Conservation (phyloP, 352 stramenopile species). For the Plasmopara viticola region DNA sequence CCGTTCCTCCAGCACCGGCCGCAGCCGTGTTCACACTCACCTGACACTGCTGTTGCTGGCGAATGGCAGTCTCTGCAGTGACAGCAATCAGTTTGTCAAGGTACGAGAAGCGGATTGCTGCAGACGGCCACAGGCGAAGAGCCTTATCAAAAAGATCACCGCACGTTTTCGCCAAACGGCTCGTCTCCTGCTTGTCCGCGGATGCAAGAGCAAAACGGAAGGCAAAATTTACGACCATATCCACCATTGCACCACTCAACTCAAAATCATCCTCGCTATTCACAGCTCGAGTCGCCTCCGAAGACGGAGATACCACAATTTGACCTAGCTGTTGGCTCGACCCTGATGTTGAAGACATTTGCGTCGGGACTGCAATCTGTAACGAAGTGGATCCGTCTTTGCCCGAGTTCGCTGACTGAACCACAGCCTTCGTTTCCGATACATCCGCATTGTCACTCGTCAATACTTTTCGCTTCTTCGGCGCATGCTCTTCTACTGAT, state of each 20-base stretch:
- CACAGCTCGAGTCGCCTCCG: constrained; percentile 16
- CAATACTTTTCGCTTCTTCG: constrained; percentile 48
- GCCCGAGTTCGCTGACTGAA: constrained; percentile 8
- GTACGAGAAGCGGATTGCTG: constrained; percentile 84
- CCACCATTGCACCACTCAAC: constrained; percentile 79
- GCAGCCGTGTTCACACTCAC: constrained; percentile 26
- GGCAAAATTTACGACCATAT: constrained; percentile 90
- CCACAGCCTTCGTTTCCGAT: constrained; percentile 15
- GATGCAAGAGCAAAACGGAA: constrained; percentile 84
- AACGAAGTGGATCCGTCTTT: constrained; percentile 6
- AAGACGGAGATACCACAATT: constrained; percentile 13
- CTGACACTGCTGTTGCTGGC: constrained; percentile 59
- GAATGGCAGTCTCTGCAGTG: constrained; percentile 77
- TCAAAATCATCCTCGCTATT: constrained; percentile 84
- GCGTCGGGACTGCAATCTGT: constrained; percentile 11
- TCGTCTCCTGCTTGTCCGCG: constrained; percentile 87
- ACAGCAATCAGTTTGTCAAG: constrained; percentile 90
- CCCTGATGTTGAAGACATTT: background rate
- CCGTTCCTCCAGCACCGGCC: constrained; percentile 12
- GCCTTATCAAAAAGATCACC: constrained; percentile 85
- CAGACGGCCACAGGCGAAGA: constrained; percentile 78
- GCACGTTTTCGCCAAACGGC: constrained; percentile 82
- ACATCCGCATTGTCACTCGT: constrained; percentile 7
- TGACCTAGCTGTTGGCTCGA: constrained; percentile 14
- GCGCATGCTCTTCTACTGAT: constrained; percentile 16